A percentile compares a stretch with the other conserved stretches of the same genome.
Evolutionary conservation across 2,329 filamentous ascomycete genomes (phyloP).

Genomic region (Calonectria hawksworthii): DNA sequence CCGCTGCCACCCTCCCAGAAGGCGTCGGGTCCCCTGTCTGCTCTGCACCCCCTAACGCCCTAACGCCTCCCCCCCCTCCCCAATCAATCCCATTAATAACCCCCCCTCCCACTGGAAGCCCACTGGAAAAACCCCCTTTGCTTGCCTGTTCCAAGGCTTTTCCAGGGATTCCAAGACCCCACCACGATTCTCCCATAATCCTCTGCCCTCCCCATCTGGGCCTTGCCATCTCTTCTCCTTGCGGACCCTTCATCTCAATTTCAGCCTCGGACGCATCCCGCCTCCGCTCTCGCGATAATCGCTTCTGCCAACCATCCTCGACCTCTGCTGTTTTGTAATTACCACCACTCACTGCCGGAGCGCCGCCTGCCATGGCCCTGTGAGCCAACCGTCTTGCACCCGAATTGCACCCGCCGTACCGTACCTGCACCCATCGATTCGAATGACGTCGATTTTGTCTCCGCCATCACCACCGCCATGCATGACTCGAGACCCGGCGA

Average conservation of each 20-base stretch:
- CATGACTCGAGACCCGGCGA: conserved; percentile 53
- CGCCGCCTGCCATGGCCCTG: conserved; percentile 38
- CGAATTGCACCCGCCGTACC: conserved; percentile 22
- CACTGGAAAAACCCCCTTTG: conserved; percentile 32
- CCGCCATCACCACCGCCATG: conserved; percentile 44
- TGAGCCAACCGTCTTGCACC: conserved; percentile 30
- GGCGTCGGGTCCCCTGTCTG: not conserved
- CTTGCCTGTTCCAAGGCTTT: conserved; percentile 41
- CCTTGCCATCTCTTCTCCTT: conserved; percentile 35
- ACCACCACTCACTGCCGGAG: not conserved
- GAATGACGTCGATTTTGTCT: conserved; percentile 44
- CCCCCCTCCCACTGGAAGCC: conserved; percentile 31
- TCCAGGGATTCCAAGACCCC: conserved; percentile 46
- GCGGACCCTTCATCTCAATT: conserved; percentile 18
- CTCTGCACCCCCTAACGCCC: conserved; percentile 18
- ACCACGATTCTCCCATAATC: conserved; percentile 41
- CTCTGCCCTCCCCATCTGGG: conserved; percentile 19
- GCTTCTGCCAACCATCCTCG: not conserved
- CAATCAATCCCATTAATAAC: conserved; percentile 25
- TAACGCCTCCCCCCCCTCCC: conserved; percentile 32
- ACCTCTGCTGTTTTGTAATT: not conserved
- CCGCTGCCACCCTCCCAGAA: not conserved
- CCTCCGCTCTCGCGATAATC: not conserved
- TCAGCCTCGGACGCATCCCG: not conserved
- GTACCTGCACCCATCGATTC: conserved; percentile 32